phyloP scores from a whole-genome alignment of 2,329 filamentous ascomycete species.

The Sarocladium oryzae region DNA sequence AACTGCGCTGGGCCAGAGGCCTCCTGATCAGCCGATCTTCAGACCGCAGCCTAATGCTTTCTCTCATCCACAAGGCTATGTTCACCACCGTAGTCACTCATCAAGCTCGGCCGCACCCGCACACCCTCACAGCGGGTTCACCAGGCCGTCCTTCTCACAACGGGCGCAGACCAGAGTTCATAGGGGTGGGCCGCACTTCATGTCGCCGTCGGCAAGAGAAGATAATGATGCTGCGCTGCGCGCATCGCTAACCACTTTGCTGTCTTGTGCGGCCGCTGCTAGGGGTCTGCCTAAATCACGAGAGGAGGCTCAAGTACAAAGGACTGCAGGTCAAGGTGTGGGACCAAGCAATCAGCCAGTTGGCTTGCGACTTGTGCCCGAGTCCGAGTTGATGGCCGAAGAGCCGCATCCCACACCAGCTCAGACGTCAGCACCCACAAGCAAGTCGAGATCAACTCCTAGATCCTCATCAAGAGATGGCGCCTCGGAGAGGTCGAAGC shows the following conservation, averaged over 20 bases:
- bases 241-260: conserved; percentile 86
- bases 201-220: conserved; percentile 69
- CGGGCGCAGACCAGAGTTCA: conserved; percentile 38
- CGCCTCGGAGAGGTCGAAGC: conserved; percentile 41
- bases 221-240: conserved; percentile 91
- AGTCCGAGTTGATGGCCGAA: conserved; percentile 49
- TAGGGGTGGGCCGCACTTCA: conserved; percentile 51
- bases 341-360: conserved; percentile 47
- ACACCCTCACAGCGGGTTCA: conserved; percentile 44
- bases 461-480: conserved; percentile 21
- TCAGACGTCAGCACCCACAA: conserved; percentile 14
- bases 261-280: conserved; percentile 91
- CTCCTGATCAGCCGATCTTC: conserved; percentile 53
- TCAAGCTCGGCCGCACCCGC: conserved; percentile 41
- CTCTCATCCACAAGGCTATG: conserved; percentile 64
- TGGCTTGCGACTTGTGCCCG: conserved; percentile 52
- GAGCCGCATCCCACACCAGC: conserved; percentile 15
- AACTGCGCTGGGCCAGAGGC: conserved; percentile 64
- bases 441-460: conserved; percentile 22
- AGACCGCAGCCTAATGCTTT: conserved; percentile 90
- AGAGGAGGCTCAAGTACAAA: conserved; percentile 34
- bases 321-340: conserved; percentile 29
- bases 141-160: conserved; percentile 42
- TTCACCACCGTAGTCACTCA: conserved; percentile 42
- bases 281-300: conserved; percentile 67